A percentile compares a stretch with the other conserved stretches of the same genome.
Conservation (phyloP, 768 basidiomycete species). For the Dictyophora rubrovolvata region DNA sequence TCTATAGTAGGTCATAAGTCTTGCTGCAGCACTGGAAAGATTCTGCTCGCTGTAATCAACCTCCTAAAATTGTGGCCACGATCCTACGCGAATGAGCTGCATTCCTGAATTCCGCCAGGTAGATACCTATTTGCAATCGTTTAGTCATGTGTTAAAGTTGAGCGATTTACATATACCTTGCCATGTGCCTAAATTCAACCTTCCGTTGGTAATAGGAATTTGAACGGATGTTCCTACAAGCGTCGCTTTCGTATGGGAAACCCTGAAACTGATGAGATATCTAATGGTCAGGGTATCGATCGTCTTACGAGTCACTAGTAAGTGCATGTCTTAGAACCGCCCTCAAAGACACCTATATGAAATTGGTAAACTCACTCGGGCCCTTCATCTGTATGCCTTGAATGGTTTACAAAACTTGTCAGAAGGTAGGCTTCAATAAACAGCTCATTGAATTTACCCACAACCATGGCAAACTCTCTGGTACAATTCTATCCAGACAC, state of each 20-base stretch:
- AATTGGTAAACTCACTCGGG: conserved; percentile 54
- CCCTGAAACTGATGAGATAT: conserved; percentile 32
- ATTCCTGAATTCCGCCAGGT: conserved; percentile 78
- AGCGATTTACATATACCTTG: conserved; percentile 47
- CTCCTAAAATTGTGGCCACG: conserved; percentile 67
- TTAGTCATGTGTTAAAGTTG: background rate
- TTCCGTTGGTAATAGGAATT: conserved; percentile 73
- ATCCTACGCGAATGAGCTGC: conserved; percentile 52
- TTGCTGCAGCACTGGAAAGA: no score
- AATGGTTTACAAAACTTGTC: background rate
- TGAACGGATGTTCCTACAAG: conserved; percentile 75
- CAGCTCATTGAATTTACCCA: background rate
- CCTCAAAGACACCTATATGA: no score
- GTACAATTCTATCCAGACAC: conserved; percentile 83
- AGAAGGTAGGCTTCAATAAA: no score
- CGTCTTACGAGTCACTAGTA: conserved; percentile 62
- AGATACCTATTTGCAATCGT: conserved; percentile 46
- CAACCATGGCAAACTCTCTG: conserved; percentile 66
- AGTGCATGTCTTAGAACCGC: background rate
- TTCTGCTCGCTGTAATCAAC: no score
- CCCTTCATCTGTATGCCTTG: conserved; percentile 80
- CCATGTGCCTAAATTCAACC: conserved; percentile 83
- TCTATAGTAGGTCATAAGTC: no score
- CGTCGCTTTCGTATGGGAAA: conserved; percentile 85
- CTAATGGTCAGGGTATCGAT: conserved; percentile 3